Base-by-base conservation (phyloP, 352 stramenopile species). In the Phytopythium sindhum region DNA sequence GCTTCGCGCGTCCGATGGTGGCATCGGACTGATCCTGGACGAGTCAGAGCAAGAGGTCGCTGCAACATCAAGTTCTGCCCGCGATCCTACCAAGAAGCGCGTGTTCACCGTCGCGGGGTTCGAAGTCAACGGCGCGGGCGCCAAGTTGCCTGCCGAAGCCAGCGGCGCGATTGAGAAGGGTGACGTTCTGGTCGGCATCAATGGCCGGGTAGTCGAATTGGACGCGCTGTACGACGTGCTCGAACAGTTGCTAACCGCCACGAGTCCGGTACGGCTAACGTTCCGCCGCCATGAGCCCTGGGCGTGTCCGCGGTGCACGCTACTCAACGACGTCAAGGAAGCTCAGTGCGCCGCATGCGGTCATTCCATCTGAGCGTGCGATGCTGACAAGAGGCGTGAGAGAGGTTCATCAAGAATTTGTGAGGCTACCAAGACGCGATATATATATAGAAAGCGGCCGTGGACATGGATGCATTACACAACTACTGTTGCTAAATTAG, bases 301-400 rank as follows among this genome's bases (percentile, higher is more conserved):
- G 86, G 61, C 76, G 39, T 95, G 86, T 71, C 72, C 76, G 58
- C 74, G 74, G 5, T 95, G 86, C 64, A 95, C 86, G n/a, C 76
- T 95, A 4, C 56, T 88, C 14, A 95, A 95, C 61, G 63, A 80
- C 23, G 26, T 58, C 0, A 67, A 65, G 14, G 70, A 68, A 31
- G 56, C 66, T 3, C 63, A 45, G 15, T 95, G 84, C 58, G 80
- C 65, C 7, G 86, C 75, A 19, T 95, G 86, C 53, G 81, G 75
- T 4, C 62, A 84, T 45, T 33, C 31, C 10, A 14, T 23, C 3
- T 60, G 33, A 47, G n/a, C 24, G 41, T 5, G 41, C 44, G 31
- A 39, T 10, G 14, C 33, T 39, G 7, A 39, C 33, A 14, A 39
- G 33, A 39, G 47, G 0, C 21, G 33, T 51, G 37, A 9, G 10